Percentiles rank a stretch among this genome's conserved stretches.
Evolutionary conservation across 495 filamentous ascomycete genomes (phyloP).

Genomic region (Penicillium verhagenii): DNA sequence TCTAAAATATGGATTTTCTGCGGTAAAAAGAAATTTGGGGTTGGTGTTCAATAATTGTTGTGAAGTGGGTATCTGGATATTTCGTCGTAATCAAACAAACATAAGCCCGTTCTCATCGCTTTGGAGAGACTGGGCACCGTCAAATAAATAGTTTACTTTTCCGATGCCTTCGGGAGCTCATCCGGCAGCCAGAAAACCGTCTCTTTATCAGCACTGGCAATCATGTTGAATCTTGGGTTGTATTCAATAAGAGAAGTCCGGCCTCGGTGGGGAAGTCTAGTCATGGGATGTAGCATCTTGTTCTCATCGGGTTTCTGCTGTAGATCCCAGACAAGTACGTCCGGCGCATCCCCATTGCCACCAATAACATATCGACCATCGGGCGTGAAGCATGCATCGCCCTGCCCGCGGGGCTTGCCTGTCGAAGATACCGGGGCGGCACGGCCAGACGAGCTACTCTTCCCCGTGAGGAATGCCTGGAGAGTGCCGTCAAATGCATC

Average conservation of each 20-base stretch:
- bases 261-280: conserved; percentile 62
- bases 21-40: too few species aligned
- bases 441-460: conserved; percentile 42
- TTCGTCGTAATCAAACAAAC: background rate
- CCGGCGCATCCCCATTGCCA: conserved; percentile 64
- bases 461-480: conserved; percentile 60
- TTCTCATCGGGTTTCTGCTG: conserved; percentile 48
- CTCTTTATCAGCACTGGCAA: conserved; percentile 85
- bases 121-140: background rate
- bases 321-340: conserved; percentile 82
- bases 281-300: conserved; percentile 61
- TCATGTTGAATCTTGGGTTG: conserved; percentile 86
- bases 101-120: background rate
- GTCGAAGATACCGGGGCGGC: conserved; percentile 47
- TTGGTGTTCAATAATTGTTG: background rate
- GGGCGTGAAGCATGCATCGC: conserved; percentile 83
- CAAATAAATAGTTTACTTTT: conserved; percentile 26
- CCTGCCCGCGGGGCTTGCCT: conserved; percentile 57
- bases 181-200: conserved; percentile 85
- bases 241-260: conserved; percentile 75
- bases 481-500: conserved; percentile 84
- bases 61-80: conserved; percentile 7
- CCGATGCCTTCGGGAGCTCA: conserved; percentile 29
- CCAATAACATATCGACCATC: conserved; percentile 86
- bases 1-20: too few species aligned